Evolutionary conservation across 306 rosid species (phyloP), one percentile per base, ranked within the genome.

Genomic region (Vigna nakashimae): DNA sequence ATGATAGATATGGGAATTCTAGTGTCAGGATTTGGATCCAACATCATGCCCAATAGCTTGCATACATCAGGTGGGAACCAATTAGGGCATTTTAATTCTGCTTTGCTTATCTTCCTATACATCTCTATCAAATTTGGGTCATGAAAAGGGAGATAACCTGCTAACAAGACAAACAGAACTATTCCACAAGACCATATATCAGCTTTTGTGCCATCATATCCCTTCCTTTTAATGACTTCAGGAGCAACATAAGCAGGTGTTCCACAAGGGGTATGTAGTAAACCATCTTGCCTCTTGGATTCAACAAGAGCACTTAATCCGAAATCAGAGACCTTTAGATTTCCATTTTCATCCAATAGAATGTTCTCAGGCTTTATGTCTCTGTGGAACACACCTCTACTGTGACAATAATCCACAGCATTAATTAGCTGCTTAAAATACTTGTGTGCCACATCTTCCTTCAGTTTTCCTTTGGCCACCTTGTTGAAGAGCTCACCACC

Each of bases 241-340:
- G 98, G 98, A 68, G 98, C 96, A 56, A 90, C 98, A 80, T 94
- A 94, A 9, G 96, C 98, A 51, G 98, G 98, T 34, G 98, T 94
- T 59, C 98, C 98, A 82, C 98, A 94, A 59, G 94, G 74, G 4
- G 97, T 94, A 71, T 89, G 98, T 22, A 94, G 92, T 30, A 94
- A 57, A 22, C 86, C 90, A 76, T 90, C 96, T 68, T 87, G 87
- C 34, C 72, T 77, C 83, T 64, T 89, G 78, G 91, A 78, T 22
- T 91, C 92, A 0, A 81, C 90, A 1, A 94, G 81, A 38, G 97
- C 94, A 80, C 98, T 94, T 69, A 94, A 87, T 65, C 98, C 98
- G 26, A 94, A 94, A 87, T 94, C 98, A 18, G 98, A 90, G 4
- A 92, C 91, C 88, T 94, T 94, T 12, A 94, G 78, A 72, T 89